These are phyloP conservation scores for Candida dubliniensis DNA, from an alignment of 1,139 yeast genomes.

Conservation along the genomic window DNA sequence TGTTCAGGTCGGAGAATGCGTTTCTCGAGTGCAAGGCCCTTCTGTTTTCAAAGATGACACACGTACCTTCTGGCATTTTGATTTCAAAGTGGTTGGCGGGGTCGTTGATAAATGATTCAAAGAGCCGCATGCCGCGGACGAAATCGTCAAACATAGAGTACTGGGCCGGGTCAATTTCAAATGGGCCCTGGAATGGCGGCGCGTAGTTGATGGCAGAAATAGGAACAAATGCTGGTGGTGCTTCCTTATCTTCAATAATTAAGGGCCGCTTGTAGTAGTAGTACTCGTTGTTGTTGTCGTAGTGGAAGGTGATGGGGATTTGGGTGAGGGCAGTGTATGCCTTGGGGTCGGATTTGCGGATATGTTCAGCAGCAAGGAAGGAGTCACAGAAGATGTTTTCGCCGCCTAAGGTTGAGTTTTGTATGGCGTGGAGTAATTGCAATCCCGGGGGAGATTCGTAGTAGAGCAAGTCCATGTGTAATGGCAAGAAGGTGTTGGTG, in stretches of 20 bases:
- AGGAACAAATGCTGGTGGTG: constrained; percentile 28
- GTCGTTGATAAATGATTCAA: constrained; percentile 60
- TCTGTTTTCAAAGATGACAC: constrained; percentile 74
- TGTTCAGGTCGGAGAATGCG: constrained; percentile 53
- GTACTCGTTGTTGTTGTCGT: constrained; percentile 61
- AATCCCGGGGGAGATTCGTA: constrained; percentile 86
- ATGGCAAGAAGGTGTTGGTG: constrained; percentile 64
- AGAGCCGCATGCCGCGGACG: constrained; percentile 56
- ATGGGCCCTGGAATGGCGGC: constrained; percentile 86
- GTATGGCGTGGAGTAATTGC: constrained; percentile 66
- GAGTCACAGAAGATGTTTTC: constrained; percentile 77
- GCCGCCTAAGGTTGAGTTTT: constrained; percentile 66
- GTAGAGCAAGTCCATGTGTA: constrained; percentile 79
- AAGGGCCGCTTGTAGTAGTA: constrained; percentile 68
- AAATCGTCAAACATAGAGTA: constrained; percentile 36
- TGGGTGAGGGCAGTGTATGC: constrained; percentile 64
- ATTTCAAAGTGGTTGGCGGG: constrained; percentile 56
- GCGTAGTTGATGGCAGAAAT: constrained; percentile 70
- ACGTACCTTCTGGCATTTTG: constrained; percentile 60
- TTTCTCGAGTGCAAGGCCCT: constrained; percentile 71
- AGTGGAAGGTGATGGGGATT: constrained; percentile 72
- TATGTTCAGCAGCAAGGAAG: constrained; percentile 61
- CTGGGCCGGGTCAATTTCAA: constrained; percentile 50
- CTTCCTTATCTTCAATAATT: constrained; percentile 55
- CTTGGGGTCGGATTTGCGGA: constrained; percentile 54